Evolutionary conservation across 2,329 filamentous ascomycete species (phyloP).

Genomic region (Exophiala bonariae): DNA sequence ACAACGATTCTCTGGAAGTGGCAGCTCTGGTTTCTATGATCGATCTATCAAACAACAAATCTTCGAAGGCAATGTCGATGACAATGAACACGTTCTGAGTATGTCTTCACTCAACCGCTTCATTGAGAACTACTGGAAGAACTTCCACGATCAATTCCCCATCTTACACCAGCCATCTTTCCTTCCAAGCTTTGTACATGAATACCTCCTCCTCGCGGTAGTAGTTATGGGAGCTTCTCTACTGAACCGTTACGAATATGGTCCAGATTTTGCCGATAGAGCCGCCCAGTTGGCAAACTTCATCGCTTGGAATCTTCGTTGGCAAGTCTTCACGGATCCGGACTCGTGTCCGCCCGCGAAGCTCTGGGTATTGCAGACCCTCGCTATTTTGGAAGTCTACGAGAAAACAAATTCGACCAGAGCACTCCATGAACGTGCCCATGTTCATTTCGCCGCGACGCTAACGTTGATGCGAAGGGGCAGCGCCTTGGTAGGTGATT

Average conservation of each 20-base stretch:
- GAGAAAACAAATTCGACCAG: constrained; percentile 6
- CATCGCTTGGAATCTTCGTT: constrained; percentile 6
- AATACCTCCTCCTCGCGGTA: constrained; percentile 3
- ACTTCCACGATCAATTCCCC: constrained; percentile 7
- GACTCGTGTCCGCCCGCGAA: constrained; percentile 6
- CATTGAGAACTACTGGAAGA: constrained; percentile 3
- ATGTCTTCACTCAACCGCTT: background rate
- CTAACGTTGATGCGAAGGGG: constrained; percentile 7
- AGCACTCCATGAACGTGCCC: constrained; percentile 5
- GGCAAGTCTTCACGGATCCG: constrained; percentile 5
- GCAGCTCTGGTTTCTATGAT: background rate
- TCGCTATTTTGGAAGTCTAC: constrained; percentile 6
- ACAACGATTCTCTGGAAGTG: constrained; percentile 1
- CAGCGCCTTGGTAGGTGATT: constrained; percentile 2
- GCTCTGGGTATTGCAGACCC: constrained; percentile 6
- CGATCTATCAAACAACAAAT: constrained; percentile 35
- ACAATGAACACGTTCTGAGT: background rate
- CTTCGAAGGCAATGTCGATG: constrained; percentile 2
- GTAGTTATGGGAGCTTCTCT: constrained; percentile 4
- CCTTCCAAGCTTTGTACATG: constrained; percentile 1
- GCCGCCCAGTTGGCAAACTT: constrained; percentile 2
- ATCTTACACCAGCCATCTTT: constrained; percentile 3
- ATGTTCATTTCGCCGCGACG: constrained; percentile 8
- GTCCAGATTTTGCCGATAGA: background rate
- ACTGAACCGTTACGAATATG: background rate